Conservation (phyloP, 23 red algal genomes). For the Gracilaria domingensis region DNA sequence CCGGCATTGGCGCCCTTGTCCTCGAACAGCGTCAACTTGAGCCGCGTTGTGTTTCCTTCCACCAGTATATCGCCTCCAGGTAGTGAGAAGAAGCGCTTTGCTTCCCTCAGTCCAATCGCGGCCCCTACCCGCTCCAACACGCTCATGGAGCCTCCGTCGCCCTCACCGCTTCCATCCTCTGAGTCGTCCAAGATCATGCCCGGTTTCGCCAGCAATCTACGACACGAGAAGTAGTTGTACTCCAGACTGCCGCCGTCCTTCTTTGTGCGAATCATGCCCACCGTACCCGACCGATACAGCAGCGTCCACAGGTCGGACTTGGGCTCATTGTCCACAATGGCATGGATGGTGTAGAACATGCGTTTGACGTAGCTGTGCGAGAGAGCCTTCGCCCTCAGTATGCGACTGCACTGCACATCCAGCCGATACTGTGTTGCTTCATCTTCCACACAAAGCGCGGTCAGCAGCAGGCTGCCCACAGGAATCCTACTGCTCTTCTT, state of each 20-base stretch:
- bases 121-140: neutral
- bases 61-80: conserved; percentile 32
- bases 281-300: conserved; percentile 34
- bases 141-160: neutral
- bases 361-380: neutral
- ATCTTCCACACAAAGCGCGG: neutral
- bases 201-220: conserved; percentile 17
- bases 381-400: conserved; percentile 41
- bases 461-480: conserved; percentile 17
- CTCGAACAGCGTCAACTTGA: conserved; percentile 53
- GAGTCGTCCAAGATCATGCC: conserved; percentile 28
- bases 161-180: neutral
- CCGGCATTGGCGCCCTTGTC: conserved; percentile 50
- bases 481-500: conserved; percentile 46
- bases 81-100: conserved; percentile 43
- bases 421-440: neutral
- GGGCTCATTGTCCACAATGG: conserved; percentile 32
- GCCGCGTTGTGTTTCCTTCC: neutral
- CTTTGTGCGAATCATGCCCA: conserved; percentile 51
- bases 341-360: conserved; percentile 59
- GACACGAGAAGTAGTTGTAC: conserved; percentile 64
- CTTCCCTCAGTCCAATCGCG: neutral
- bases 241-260: conserved; percentile 54
- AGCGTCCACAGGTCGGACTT: conserved; percentile 55
- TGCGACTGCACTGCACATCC: conserved; percentile 53